Evolutionary conservation across 129 eudicot genomes (phyloP), one percentile per base, ranked within the genome.

Genomic region (Logfia minima): DNA sequence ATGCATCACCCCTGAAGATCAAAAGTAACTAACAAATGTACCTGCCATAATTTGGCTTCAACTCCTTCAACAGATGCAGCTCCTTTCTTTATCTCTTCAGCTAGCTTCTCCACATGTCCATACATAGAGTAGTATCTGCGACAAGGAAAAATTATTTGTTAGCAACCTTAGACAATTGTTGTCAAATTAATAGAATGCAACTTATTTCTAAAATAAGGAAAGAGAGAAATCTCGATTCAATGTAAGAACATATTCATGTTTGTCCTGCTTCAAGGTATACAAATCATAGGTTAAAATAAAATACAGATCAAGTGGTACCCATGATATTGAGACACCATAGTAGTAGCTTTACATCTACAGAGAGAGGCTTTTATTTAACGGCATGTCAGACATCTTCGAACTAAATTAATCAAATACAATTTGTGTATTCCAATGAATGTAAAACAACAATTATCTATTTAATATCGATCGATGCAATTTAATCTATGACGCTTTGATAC

Each of bases 11-110:
- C 18, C 18, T 31, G 70, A 32, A 66, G 41, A 58, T 58, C 63
- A n/a, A n/a, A 58, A 58, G 3, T 18, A 53, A 18, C 2, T 19
- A 9, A 58, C 10, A 3, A 31, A n/a, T 18, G 1, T 68, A 92
- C 98, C 96, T 93, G 98, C 95, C 95, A 93, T 59, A 93, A 53
- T 82, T 84, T 90, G 52, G 95, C 98, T 72, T 93, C 98, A 0
- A 90, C 98, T 62, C 98, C 98, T 81, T 90, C 90, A 51, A 93
- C 92, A 17, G 97, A 90, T 39, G 86, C 93, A 60, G 90, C 97
- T 62, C 98, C 98, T 87, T 90, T 88, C 79, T 88, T 77, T 10
- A 93, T 93, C 84, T 93, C 95, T 67, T 85, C 75, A 21, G 98
- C 98, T 32, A 93, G 87, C 68, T 80, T 93, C 88, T 85, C 90